Evolutionary conservation across 2,329 filamentous ascomycete species (phyloP).

Genomic region (Rugonectria rugulosa): DNA sequence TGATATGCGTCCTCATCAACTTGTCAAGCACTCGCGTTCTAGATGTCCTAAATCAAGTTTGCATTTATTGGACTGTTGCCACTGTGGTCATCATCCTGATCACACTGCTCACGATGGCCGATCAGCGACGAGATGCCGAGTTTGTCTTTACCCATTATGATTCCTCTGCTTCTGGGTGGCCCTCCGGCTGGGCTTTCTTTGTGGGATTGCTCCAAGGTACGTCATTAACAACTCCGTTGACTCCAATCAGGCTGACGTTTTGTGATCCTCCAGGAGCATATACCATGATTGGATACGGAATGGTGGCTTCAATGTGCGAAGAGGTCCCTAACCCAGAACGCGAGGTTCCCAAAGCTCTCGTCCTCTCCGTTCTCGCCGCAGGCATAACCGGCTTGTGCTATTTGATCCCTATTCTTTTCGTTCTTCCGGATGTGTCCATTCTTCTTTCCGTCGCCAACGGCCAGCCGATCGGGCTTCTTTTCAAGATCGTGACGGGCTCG

Average conservation of each 20-base stretch:
- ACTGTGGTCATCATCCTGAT: slow-evolving; percentile 76
- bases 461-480: slow-evolving; percentile 78
- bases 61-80: slow-evolving; percentile 73
- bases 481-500: slow-evolving; percentile 78
- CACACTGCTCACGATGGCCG: slow-evolving; percentile 70
- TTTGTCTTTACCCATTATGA: slow-evolving; percentile 75
- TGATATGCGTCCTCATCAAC: slow-evolving; percentile 72
- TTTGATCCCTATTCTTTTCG: slow-evolving; percentile 77
- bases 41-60: slow-evolving; percentile 70
- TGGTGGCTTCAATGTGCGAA: slow-evolving; percentile 62
- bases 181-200: slow-evolving; percentile 67
- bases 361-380: slow-evolving; percentile 70
- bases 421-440: slow-evolving; percentile 70
- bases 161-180: slow-evolving; percentile 73
- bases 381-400: slow-evolving; percentile 69
- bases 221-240: no score
- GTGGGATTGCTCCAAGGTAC: slow-evolving; percentile 62
- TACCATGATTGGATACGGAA: slow-evolving; percentile 57
- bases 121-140: slow-evolving; percentile 67
- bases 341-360: slow-evolving; percentile 72
- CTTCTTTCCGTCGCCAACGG: slow-evolving; percentile 74
- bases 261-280: slow-evolving; percentile 53
- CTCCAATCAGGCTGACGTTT: no score
- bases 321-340: slow-evolving; percentile 68
- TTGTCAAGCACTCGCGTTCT: slow-evolving; percentile 65